Evolutionary conservation across 805 yeast species (phyloP).

Genomic region (Schizosaccharomyces osmophilus): DNA sequence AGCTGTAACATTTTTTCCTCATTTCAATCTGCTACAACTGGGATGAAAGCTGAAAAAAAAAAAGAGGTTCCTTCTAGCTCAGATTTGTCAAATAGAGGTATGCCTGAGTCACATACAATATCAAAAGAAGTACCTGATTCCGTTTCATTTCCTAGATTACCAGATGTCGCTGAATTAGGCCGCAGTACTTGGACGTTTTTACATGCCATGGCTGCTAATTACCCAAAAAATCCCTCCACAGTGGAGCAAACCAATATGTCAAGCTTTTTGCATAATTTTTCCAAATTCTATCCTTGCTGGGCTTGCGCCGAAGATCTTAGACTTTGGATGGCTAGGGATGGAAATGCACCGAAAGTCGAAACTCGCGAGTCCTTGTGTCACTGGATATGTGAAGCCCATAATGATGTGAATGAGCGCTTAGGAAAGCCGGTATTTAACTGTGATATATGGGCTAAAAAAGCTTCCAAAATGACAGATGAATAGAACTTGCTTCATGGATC

Average conservation of each 20-base stretch:
- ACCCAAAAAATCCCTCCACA: slow-evolving; percentile 43
- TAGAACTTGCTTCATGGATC: not conserved
- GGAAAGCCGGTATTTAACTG: slow-evolving; percentile 79
- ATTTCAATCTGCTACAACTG: not conserved
- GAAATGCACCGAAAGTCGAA: slow-evolving; percentile 19
- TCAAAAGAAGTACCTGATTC: slow-evolving; percentile 6
- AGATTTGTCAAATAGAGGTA: too few species aligned
- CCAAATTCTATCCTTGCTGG: slow-evolving; percentile 79
- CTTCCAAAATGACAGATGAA: not conserved
- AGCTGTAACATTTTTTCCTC: slow-evolving; percentile 9
- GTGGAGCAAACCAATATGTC: slow-evolving; percentile 47
- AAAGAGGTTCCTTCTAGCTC: not conserved
- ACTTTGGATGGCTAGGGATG: slow-evolving; percentile 26
- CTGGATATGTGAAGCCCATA: slow-evolving; percentile 92
- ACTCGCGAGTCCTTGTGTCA: slow-evolving; percentile 53
- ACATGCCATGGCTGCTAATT: slow-evolving; percentile 73
- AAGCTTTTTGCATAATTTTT: slow-evolving; percentile 43
- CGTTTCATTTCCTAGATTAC: slow-evolving; percentile 38
- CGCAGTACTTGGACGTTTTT: slow-evolving; percentile 76
- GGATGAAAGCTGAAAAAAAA: not conserved
- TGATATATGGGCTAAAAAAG: slow-evolving; percentile 48
- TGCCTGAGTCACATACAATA: not conserved
- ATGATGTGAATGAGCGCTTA: slow-evolving; percentile 64
- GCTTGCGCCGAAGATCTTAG: slow-evolving; percentile 74
- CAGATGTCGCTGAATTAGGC: slow-evolving; percentile 65